A percentile compares a stretch with the other conserved stretches of the same genome.
phyloP scores from a whole-genome alignment of 495 filamentous ascomycete species.

The Aspergillus funiculosus region DNA sequence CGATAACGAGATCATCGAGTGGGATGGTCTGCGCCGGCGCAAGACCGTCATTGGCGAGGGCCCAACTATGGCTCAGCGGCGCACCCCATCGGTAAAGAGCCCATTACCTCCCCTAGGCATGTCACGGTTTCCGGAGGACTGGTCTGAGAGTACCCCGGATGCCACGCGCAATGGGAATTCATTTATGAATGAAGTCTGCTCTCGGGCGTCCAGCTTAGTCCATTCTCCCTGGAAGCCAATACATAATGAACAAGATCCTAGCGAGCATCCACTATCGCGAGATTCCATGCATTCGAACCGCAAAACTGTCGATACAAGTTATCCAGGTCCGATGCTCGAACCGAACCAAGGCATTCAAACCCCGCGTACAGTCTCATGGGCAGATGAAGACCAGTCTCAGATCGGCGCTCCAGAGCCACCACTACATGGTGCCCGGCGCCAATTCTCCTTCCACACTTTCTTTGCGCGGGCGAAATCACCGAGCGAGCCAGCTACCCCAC shows the following conservation, averaged over 20 bases:
- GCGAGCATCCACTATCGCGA: conserved; percentile 24
- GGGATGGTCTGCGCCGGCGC: conserved; percentile 85
- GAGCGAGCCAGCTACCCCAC: conserved; percentile 25
- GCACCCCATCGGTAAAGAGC: conserved; percentile 38
- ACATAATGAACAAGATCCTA: conserved; percentile 26
- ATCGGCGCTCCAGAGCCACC: conserved; percentile 14
- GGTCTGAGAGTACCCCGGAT: conserved; percentile 29
- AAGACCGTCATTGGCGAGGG: conserved; percentile 60
- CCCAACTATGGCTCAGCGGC: conserved; percentile 30
- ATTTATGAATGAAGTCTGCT: conserved; percentile 57
- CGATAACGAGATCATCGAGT: conserved; percentile 77
- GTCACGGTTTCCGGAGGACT: conserved; percentile 68
- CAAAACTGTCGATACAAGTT: conserved; percentile 42
- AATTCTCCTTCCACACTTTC: conserved; percentile 88
- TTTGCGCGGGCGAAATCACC: conserved; percentile 49
- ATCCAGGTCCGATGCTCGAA: conserved; percentile 32
- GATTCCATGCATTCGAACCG: conserved; percentile 15
- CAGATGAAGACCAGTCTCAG: conserved; percentile 20
- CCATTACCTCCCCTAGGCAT: conserved; percentile 81
- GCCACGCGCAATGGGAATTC: conserved; percentile 33
- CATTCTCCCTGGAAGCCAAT: conserved; percentile 33
- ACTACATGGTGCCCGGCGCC: conserved; percentile 47
- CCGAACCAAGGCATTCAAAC: conserved; percentile 26
- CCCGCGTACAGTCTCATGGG: conserved; percentile 27
- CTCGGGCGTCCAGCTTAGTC: conserved; percentile 35